These are phyloP conservation scores for Podospora didyma DNA, from an alignment of 495 filamentous ascomycete species.

Conservation along the genomic window DNA sequence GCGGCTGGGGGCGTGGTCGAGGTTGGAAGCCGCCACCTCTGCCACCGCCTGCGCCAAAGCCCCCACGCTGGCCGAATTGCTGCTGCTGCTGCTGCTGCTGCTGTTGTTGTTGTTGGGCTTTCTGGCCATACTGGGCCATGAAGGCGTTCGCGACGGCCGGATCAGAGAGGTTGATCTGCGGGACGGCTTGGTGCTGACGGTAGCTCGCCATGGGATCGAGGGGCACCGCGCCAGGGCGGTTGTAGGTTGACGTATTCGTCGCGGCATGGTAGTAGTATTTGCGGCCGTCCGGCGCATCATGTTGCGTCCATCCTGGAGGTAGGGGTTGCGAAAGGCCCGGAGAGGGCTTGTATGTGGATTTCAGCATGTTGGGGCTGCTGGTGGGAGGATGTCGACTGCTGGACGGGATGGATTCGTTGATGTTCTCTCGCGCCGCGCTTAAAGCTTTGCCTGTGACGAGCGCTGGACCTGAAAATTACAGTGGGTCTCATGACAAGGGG, in stretches of 20 bases:
- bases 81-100: conserved; percentile 15
- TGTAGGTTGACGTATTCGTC: conserved; percentile 87
- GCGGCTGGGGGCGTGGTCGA: conserved; percentile 58
- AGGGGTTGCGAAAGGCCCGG: conserved; percentile 50
- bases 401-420: too few species aligned
- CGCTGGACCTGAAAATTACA: neutral
- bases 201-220: conserved; percentile 33
- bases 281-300: conserved; percentile 86
- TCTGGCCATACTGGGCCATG: conserved; percentile 39
- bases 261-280: conserved; percentile 84
- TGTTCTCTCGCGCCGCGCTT: neutral
- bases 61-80: conserved; percentile 22
- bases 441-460: neutral
- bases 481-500: neutral
- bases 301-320: conserved; percentile 83
- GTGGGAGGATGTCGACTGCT: neutral
- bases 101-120: conserved; percentile 11
- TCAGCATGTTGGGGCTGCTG: conserved; percentile 46
- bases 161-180: conserved; percentile 41
- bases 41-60: conserved; percentile 32
- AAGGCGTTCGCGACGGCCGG: conserved; percentile 42
- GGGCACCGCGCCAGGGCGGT: conserved; percentile 51
- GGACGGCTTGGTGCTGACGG: conserved; percentile 42
- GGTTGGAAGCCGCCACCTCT: conserved; percentile 47
- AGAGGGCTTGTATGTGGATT: conserved; percentile 58